These are phyloP conservation scores for Xylaria acuta DNA, from an alignment of 495 filamentous ascomycete genomes.

Conservation along the genomic window DNA sequence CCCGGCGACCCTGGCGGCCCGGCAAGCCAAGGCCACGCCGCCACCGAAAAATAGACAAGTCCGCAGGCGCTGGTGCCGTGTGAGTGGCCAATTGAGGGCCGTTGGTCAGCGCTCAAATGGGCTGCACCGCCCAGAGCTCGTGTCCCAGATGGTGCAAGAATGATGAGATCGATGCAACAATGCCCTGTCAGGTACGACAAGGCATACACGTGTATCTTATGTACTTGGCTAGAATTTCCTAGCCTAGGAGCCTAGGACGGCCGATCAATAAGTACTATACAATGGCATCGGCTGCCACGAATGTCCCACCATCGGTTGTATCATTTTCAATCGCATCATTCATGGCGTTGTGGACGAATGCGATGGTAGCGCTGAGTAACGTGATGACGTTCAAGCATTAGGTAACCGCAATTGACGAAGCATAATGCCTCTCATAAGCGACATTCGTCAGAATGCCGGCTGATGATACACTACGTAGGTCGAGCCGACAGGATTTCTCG, in stretches of 20 bases:
- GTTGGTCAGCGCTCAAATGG: not conserved
- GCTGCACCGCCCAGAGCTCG: not conserved
- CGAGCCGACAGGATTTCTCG: not conserved
- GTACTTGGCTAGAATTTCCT: not conserved
- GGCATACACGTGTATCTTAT: not conserved
- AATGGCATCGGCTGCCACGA: not conserved
- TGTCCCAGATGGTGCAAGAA: constrained; percentile 18
- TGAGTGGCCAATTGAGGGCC: constrained; percentile 10
- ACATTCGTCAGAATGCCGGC: not conserved
- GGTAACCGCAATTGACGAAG: not conserved
- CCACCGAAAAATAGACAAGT: constrained; percentile 5
- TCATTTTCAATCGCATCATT: not conserved
- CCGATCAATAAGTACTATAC: not conserved
- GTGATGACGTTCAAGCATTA: not conserved
- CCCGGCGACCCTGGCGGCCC: not conserved
- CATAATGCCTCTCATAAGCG: not conserved
- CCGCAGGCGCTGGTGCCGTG: not conserved
- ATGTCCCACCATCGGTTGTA: not conserved
- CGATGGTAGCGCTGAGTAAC: not conserved
- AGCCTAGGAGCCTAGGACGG: not conserved
- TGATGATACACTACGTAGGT: not conserved
- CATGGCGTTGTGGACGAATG: not conserved
- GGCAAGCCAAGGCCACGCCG: not conserved
- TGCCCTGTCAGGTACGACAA: constrained; percentile 18
- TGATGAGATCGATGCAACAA: constrained; percentile 28